A percentile compares a stretch with the other conserved stretches of the same genome.
These are phyloP conservation scores for Fusarium torulosum DNA, from an alignment of 2,329 filamentous ascomycete species.

Conservation along the genomic window DNA sequence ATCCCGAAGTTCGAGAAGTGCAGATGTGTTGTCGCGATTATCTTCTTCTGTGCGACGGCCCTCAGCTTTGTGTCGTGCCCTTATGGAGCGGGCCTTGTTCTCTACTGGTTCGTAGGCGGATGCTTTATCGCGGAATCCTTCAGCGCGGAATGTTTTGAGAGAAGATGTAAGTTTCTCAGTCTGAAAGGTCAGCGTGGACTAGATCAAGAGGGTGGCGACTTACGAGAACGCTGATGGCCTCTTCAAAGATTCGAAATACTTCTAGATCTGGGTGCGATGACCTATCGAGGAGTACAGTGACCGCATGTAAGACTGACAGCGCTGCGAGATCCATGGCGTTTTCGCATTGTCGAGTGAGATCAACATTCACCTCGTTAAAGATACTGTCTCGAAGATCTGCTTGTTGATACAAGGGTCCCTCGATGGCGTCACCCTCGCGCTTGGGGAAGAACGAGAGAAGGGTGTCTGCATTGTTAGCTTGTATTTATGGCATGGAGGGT, in stretches of 20 bases:
- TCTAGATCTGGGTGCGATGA: conserved; percentile 72
- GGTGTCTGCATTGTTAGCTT: conserved; percentile 55
- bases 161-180: conserved; percentile 73
- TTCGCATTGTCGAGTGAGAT: conserved; percentile 71
- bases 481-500: rapidly evolving
- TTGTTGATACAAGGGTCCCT: conserved; percentile 69
- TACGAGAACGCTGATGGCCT: conserved; percentile 73
- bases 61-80: conserved; percentile 56
- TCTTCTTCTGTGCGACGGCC: conserved; percentile 64
- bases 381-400: conserved; percentile 73
- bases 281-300: conserved; percentile 71
- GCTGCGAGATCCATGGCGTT: conserved; percentile 73
- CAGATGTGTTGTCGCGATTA: conserved; percentile 73
- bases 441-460: conserved; percentile 68
- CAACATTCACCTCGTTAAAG: conserved; percentile 75
- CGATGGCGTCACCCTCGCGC: conserved; percentile 65
- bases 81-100: conserved; percentile 56
- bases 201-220: neutral
- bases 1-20: conserved; percentile 71
- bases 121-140: conserved; percentile 64
- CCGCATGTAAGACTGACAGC: conserved; percentile 70
- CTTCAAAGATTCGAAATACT: conserved; percentile 74
- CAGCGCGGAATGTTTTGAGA: conserved; percentile 71
- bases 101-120: conserved; percentile 57
- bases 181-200: conserved; percentile 49